Conservation (phyloP, 148 eudicot species). For the Suaeda aralocaspica region DNA sequence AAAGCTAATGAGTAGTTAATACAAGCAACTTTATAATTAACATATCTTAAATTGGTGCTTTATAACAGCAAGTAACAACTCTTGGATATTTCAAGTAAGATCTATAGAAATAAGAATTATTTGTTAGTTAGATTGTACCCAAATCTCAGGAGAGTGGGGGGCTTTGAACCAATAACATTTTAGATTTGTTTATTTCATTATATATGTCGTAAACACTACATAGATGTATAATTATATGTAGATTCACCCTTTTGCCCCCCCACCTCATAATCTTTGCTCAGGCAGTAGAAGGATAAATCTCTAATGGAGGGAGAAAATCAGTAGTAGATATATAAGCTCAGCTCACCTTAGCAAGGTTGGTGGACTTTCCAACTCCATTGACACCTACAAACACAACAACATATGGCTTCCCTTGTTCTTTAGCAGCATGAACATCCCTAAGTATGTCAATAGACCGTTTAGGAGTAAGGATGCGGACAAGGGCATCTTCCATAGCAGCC, state of each 20-base stretch:
- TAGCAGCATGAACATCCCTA: conserved; percentile 96
- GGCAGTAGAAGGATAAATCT: too few relatives aligned
- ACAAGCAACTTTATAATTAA: neutral
- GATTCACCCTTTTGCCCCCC: too few relatives aligned
- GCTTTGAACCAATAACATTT: too few relatives aligned
- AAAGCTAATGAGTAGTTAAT: neutral
- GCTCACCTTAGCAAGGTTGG: conserved; percentile 90
- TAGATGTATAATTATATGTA: too few relatives aligned
- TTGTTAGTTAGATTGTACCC: neutral
- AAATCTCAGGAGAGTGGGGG: too few relatives aligned
- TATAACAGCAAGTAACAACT: neutral
- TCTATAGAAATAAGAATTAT: neutral
- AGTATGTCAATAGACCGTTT: conserved; percentile 93
- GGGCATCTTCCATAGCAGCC: conserved; percentile 98
- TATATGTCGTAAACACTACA: too few relatives aligned
- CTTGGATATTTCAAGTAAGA: neutral
- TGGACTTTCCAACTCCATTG: conserved; percentile 98
- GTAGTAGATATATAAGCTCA: neutral
- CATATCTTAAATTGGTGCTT: neutral
- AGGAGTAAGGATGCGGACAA: conserved; percentile 93
- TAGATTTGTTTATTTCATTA: too few relatives aligned
- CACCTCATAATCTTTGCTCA: too few relatives aligned
- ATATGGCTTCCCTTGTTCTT: conserved; percentile 91
- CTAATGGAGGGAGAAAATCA: neutral
- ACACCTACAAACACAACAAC: conserved; percentile 99